Conservation (phyloP, 1,284 basidiomycete genomes). For the Flammula alnicola region DNA sequence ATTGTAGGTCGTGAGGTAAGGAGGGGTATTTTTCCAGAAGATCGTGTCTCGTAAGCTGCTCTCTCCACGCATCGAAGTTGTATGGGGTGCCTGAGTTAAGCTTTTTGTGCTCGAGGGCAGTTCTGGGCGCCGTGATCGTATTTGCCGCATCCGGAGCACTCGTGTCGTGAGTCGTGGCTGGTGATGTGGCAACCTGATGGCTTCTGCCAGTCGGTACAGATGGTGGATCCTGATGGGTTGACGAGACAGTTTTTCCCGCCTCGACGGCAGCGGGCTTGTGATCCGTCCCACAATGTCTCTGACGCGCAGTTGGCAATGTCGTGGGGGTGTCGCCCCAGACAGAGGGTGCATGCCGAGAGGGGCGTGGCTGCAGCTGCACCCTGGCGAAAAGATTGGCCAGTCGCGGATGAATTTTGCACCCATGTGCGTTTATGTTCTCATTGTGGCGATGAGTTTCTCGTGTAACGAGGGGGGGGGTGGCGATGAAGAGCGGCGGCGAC, state of each 20-base stretch:
- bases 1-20: conserved; percentile 14
- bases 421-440: too few species aligned
- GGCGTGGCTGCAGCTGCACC: conserved; percentile 5
- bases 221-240: conserved; percentile 2
- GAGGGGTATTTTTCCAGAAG: conserved; percentile 26
- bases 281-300: conserved; percentile 19
- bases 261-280: conserved; percentile 7
- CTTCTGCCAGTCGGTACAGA: conserved; percentile 18
- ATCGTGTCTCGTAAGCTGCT: conserved; percentile 12
- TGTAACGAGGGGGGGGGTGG: background rate
- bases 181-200: conserved; percentile 18
- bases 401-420: too few species aligned
- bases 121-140: conserved; percentile 27
- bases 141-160: conserved; percentile 27
- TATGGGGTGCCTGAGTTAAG: conserved; percentile 20
- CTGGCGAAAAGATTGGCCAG: conserved; percentile 8
- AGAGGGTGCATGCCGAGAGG: conserved; percentile 25
- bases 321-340: conserved; percentile 25
- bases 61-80: conserved; percentile 27
- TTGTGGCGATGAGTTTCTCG: too few species aligned
- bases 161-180: conserved; percentile 14
- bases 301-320: conserved; percentile 16
- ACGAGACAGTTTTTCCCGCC: conserved; percentile 9
- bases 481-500: background rate
- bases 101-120: conserved; percentile 26